phyloP scores from a whole-genome alignment of 1,284 basidiomycete genomes.

The Microbotryomycetes sp. region DNA sequence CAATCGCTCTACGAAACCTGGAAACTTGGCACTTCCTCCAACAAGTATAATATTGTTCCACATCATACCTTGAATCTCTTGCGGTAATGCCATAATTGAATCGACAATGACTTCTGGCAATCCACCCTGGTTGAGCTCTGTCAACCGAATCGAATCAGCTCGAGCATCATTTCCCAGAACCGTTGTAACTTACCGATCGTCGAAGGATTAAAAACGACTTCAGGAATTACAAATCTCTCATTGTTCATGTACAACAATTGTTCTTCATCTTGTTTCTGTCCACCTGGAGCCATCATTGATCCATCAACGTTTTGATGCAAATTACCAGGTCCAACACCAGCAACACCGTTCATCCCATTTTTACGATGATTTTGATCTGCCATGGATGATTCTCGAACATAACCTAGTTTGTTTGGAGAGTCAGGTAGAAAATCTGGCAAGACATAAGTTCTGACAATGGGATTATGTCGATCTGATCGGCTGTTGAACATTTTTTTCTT shows the following conservation, averaged over 20 bases:
- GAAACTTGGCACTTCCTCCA: slow-evolving; percentile 71
- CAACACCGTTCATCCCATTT: too few relatives aligned
- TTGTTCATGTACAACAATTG: slow-evolving; percentile 81
- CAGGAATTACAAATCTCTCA: slow-evolving; percentile 82
- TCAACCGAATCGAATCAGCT: not conserved
- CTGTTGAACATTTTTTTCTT: too few relatives aligned
- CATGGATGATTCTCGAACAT: slow-evolving; percentile 48
- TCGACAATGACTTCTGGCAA: slow-evolving; percentile 66
- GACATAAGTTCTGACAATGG: slow-evolving; percentile 77
- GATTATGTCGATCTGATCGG: slow-evolving; percentile 45
- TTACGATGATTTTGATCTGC: not conserved
- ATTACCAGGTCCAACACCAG: slow-evolving; percentile 9
- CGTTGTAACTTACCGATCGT: slow-evolving; percentile 62
- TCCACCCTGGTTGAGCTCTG: slow-evolving; percentile 75
- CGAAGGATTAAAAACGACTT: slow-evolving; percentile 78
- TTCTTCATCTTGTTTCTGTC: slow-evolving; percentile 47
- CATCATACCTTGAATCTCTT: slow-evolving; percentile 78
- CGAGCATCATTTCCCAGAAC: not conserved
- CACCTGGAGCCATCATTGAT: slow-evolving; percentile 5
- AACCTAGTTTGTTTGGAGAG: slow-evolving; percentile 55
- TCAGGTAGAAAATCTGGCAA: slow-evolving; percentile 72
- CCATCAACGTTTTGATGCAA: slow-evolving; percentile 2
- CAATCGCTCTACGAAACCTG: slow-evolving; percentile 69
- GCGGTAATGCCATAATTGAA: slow-evolving; percentile 65
- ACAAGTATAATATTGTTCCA: slow-evolving; percentile 88